These are phyloP conservation scores for Tephrocybe sp. DNA, from an alignment of 768 basidiomycete genomes.

Conservation along the genomic window DNA sequence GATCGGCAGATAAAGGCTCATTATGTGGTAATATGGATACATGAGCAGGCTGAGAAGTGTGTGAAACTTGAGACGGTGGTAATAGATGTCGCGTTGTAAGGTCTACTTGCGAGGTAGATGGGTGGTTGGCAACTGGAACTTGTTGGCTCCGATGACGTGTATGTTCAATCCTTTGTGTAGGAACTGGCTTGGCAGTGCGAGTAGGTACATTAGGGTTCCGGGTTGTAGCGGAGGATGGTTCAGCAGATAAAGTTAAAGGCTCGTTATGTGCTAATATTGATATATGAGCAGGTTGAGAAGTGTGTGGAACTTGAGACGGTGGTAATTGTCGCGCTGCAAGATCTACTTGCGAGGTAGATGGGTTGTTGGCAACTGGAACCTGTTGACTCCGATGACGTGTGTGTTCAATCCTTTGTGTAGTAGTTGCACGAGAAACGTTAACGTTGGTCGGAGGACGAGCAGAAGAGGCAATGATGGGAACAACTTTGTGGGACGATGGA, in stretches of 20 bases:
- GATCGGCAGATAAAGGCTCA: slow-evolving; percentile 7
- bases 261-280: slow-evolving; percentile 8
- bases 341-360: slow-evolving; percentile 4
- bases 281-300: slow-evolving; percentile 9
- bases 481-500: slow-evolving; percentile 1
- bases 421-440: neutral
- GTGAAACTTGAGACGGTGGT: slow-evolving; percentile 10
- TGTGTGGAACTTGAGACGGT: slow-evolving; percentile 9
- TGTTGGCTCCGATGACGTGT: neutral
- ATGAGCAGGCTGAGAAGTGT: slow-evolving; percentile 7
- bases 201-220: neutral
- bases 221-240: neutral
- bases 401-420: slow-evolving; percentile 1
- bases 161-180: slow-evolving; percentile 2
- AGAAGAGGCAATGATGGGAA: neutral
- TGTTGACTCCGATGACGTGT: neutral
- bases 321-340: neutral
- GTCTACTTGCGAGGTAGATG: slow-evolving; percentile 4
- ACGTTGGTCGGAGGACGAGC: neutral
- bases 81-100: slow-evolving; percentile 1
- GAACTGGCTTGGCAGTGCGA: neutral
- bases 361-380: neutral
- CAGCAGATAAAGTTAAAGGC: slow-evolving; percentile 4
- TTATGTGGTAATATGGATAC: slow-evolving; percentile 9
- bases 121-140: neutral